Base-by-base conservation (phyloP, 495 filamentous ascomycete genomes). In the Penicillium paradoxum region DNA sequence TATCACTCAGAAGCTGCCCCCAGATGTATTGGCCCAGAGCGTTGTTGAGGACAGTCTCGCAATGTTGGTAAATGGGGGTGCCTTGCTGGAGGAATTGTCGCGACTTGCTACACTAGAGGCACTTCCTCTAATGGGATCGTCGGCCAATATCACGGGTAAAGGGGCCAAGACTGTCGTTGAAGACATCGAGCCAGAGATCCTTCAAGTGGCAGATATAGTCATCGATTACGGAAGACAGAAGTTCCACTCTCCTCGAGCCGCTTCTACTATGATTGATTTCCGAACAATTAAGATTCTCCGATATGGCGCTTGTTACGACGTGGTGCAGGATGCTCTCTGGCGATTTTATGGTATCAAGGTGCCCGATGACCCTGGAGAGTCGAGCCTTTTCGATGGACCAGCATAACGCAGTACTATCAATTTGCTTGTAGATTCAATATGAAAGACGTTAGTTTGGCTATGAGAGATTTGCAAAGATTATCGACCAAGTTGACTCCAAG, bases 261-360 rank as follows among this genome's bases (percentile, higher is more conserved):
- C 66, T 37, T 71, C 66, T 1, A 71, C 64, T 4, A 66, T 71
- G 57, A 53, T 69, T 37, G 55, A 71, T 46, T 68, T 72, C 36
- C 51, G 50, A 25, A 55, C 55, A 13, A 50, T 53, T n/a, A 51
- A 49, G 8, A 15, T 66, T n/a, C n/a, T 72, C 17, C 53, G 66
- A 6, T 63, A 55, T 25, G 66, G 68, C 1, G 69, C 69, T 21
- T 71, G 66, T 24, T 71, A 65, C 39, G 58, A 66, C 44, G 57
- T 63, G n/a, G 50, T 71, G 21, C 53, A 56, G 32, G 66, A 69
- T 49, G 64, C 55, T 6, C 42, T 72, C 9, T 43, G 46, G 33
- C 38, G 60, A 7, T 60, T 61, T 33, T 65, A 53, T 34, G 45
- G 54, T 1, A 53, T 72, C 15, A 21, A 32, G 6, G 21, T 67